Base-by-base conservation (phyloP, 2,329 filamentous ascomycete species). In the Cryphonectria japonica region DNA sequence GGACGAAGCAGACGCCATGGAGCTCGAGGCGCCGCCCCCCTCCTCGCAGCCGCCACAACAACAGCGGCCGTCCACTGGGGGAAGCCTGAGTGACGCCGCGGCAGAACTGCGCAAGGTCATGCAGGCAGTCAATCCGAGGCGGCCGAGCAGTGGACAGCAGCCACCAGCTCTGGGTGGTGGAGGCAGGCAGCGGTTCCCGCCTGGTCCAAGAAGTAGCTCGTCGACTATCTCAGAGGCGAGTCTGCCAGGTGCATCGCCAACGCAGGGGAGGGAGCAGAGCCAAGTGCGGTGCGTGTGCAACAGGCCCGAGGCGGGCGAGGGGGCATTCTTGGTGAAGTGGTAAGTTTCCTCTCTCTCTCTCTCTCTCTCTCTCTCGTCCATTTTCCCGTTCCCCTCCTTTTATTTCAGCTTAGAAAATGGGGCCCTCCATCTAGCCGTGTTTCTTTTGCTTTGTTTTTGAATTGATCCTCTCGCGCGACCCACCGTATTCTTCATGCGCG, bases 261-360 rank as follows among this genome's bases (percentile, higher is more conserved):
- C 71, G 62, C 71, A 68, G 19, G 82, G 82, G 2, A 79, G 80
- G 46, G 78, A 78, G 32, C 80, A 83, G 34, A 80, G 79, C 61
- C 82, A 82, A 60, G 83, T 90, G 43, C 83, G 88, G 72, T 91
- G 89, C 75, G 82, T 90, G 26, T 91, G 89, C 77, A 83, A 84
- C 70, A 79, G 80, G 67, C 68, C 72, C n/a, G 80, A 81, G 67
- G 77, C 79, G 46, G 83, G 85, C 57, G 82, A 84, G 62, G 83
- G 84, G 66, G 83, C 85, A 71, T 89, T 89, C 74, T 85, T 91
- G 85, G 84, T 91, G 71, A 88, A 90, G 79, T 91, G 89, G 89
- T 91, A 83, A 72, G 85, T 78, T 26, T 9, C 65, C n/a, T 67
- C 9, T 2, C 37, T 2, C 1, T 13, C 37, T 13, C 37, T 39